Evolutionary conservation across 179 eudicot genomes (phyloP).

Genomic region (Gypsophila paniculata): DNA sequence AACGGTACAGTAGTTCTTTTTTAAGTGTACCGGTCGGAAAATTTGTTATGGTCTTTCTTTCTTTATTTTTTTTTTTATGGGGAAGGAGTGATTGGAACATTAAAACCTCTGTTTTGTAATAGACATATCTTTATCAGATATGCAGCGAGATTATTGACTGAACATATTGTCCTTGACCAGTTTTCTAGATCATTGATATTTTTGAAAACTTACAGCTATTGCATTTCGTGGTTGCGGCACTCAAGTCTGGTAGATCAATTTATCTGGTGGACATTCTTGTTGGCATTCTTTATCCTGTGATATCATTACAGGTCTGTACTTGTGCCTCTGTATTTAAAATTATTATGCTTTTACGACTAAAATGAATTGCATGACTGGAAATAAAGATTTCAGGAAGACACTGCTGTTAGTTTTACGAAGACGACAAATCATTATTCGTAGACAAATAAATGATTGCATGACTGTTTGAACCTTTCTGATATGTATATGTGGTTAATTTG

Average conservation of each 20-base stretch:
- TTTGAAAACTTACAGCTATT: slow-evolving; percentile 55
- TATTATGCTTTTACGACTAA: not conserved
- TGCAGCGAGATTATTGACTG: slow-evolving; percentile 4
- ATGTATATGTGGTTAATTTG: slow-evolving; percentile 13
- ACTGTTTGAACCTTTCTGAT: not conserved
- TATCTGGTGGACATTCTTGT: slow-evolving; percentile 72
- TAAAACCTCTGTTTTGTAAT: slow-evolving; percentile 15
- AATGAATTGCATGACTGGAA: not conserved
- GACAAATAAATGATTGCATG: not conserved
- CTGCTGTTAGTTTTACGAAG: not conserved
- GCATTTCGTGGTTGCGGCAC: slow-evolving; percentile 80
- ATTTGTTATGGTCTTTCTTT: slow-evolving; percentile 1
- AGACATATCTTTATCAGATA: not conserved
- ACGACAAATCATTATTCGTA: not conserved
- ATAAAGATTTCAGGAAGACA: not conserved
- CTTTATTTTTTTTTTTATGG: too few relatives aligned
- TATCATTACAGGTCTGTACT: slow-evolving; percentile 74
- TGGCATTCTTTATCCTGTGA: slow-evolving; percentile 80
- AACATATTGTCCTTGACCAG: slow-evolving; percentile 10
- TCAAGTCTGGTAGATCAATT: slow-evolving; percentile 92
- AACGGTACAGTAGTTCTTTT: slow-evolving; percentile 52
- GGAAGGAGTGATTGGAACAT: too few relatives aligned
- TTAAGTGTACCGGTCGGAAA: not conserved
- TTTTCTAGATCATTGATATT: slow-evolving; percentile 17
- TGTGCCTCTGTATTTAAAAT: slow-evolving; percentile 3